Evolutionary conservation across 768 basidiomycete species (phyloP), one percentile per base, ranked within the genome.

Genomic region (Tulasnella sp.): DNA sequence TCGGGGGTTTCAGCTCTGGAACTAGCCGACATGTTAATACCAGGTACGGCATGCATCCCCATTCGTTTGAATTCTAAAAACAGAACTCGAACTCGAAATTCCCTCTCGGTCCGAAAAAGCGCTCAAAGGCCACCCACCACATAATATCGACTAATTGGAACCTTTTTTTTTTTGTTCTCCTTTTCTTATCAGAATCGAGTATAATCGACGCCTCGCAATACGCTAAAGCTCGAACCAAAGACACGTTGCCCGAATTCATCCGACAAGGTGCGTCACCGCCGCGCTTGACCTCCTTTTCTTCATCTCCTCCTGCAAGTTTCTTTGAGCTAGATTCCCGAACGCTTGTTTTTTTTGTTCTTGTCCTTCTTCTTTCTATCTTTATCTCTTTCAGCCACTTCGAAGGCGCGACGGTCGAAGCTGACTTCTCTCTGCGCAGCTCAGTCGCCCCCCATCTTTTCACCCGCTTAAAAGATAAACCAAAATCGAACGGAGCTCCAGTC

Each of bases 401-500:
- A 64, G 11, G 54, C n/a, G 8, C 22, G 2, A 31, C 34, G 34
- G 29, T 38, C 49, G 68, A n/a, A 14, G 37, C 68, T 42, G 68
- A 42, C 68, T 42, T 70, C 68, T 31, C 29, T 70, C 8, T 38
- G 37, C 68, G 58, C 58, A 38, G 74, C 49, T 45, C 80, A 93
- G 93, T 86, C 79, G 84, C 91, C 71, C 94, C 91, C 75, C 86
- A 84, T 72, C 84, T 96, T 36, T 89, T 87, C 80, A 87, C 87
- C 78, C 89, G 93, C 75, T 84, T 98, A 14, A 85, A 86, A 36
- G 94, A 97, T 82, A 86, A 85, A 79, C 89, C 94, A 71, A 93
- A 93, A 81, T 84, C 86, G 68, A 88, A 87, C 77, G 95, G 94
- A n/a, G 88, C 94, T 49, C 97, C 97, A 1, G 93, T 94, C 2